Evolutionary conservation across 2,329 filamentous ascomycete species (phyloP).

Genomic region (Diaporthe sp.): DNA sequence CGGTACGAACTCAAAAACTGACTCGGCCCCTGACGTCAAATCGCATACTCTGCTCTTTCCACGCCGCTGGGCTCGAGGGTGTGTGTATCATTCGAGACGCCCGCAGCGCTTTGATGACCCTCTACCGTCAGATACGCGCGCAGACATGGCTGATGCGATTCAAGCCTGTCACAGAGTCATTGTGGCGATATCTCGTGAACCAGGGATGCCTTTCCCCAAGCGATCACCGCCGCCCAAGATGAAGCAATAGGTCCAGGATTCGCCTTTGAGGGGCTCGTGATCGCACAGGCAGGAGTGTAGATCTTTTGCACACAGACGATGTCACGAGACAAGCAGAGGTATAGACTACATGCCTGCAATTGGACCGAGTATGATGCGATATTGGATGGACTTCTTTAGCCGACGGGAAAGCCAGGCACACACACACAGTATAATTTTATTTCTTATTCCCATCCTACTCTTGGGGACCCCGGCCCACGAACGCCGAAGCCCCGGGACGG

Average conservation of each 20-base stretch:
- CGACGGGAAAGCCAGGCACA: neutral
- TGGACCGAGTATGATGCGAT: neutral
- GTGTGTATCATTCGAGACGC: conserved; percentile 12
- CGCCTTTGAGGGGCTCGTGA: conserved; percentile 16
- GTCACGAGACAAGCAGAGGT: conserved; percentile 17
- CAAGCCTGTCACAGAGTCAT: conserved; percentile 23
- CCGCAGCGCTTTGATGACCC: conserved; percentile 12
- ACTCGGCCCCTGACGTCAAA: conserved; percentile 30
- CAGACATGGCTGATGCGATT: conserved; percentile 11
- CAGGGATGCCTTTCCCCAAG: conserved; percentile 17
- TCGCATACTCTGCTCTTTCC: neutral
- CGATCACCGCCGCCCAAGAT: conserved; percentile 1
- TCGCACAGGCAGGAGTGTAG: conserved; percentile 14
- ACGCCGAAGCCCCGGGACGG: conserved; percentile 26
- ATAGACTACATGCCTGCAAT: neutral
- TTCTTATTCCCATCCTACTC: neutral
- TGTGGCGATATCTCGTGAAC: conserved; percentile 22
- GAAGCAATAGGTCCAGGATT: conserved; percentile 31
- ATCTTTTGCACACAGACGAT: conserved; percentile 11
- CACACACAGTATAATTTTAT: neutral
- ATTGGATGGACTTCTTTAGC: conserved; percentile 15
- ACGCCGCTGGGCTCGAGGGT: conserved; percentile 13
- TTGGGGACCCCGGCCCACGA: conserved; percentile 24
- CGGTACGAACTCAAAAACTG: conserved; percentile 20
- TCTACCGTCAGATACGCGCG: neutral